Evolutionary conservation across 225 moss, liverwort and hornwort genomes (phyloP).

Genomic region (Asterella californica): DNA sequence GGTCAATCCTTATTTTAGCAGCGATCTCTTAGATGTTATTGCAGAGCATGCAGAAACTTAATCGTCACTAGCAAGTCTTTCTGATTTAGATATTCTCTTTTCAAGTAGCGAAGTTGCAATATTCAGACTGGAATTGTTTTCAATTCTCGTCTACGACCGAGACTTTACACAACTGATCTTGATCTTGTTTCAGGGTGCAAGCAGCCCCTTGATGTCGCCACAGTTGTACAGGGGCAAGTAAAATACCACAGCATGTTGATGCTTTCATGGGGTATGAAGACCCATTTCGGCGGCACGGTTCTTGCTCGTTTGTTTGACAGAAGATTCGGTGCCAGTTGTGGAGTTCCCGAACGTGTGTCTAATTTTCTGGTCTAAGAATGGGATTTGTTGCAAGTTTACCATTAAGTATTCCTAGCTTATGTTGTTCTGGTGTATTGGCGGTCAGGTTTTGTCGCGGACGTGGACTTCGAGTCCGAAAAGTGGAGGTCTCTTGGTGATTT

Average conservation of each 20-base stretch:
- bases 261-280: slow-evolving; percentile 81
- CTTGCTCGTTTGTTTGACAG: not conserved
- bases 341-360: not conserved
- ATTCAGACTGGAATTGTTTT: not conserved
- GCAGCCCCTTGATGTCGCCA: slow-evolving; percentile 79
- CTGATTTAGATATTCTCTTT: not conserved
- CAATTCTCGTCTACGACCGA: not conserved
- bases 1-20: not conserved
- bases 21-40: not conserved
- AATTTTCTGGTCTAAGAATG: not conserved
- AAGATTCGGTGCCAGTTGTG: not conserved
- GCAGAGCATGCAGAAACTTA: not conserved
- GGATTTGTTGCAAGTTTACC: not conserved
- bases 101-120: not conserved
- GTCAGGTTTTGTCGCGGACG: slow-evolving; percentile 78
- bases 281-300: not conserved
- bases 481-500: slow-evolving; percentile 72
- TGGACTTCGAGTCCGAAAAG: slow-evolving; percentile 90
- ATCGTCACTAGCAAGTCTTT: not conserved
- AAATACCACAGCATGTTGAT: slow-evolving; percentile 85
- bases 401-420: not conserved
- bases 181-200: slow-evolving; percentile 50
- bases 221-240: slow-evolving; percentile 64
- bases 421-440: not conserved
- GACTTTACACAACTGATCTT: not conserved